Evolutionary conservation across 1,139 yeast species (phyloP).

Genomic region (Kurtzmaniella natalensis): DNA sequence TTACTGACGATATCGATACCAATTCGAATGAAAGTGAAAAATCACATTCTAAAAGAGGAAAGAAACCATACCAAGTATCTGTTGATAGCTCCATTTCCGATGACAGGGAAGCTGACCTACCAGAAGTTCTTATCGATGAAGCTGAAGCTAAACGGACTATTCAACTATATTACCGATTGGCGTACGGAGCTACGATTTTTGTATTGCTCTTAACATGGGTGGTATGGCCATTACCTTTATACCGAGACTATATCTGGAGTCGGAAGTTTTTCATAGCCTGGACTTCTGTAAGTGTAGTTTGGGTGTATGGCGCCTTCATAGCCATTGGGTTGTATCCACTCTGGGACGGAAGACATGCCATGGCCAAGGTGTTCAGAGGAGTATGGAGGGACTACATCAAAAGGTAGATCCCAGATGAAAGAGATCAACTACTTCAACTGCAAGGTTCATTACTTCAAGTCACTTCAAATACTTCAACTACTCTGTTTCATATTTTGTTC

Average conservation of each 20-base stretch:
- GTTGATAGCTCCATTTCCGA: neutral
- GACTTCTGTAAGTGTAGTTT: slow-evolving; percentile 33
- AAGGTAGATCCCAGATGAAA: too few relatives aligned
- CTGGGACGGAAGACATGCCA: slow-evolving; percentile 29
- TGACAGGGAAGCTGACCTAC: neutral
- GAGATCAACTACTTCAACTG: too few relatives aligned
- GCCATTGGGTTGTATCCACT: slow-evolving; percentile 36
- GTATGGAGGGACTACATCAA: slow-evolving; percentile 15
- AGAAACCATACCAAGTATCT: neutral
- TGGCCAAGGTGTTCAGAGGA: slow-evolving; percentile 19
- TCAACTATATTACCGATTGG: slow-evolving; percentile 15
- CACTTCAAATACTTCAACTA: too few relatives aligned
- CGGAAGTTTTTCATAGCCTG: slow-evolving; percentile 39
- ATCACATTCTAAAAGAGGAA: too few relatives aligned
- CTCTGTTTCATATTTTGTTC: too few relatives aligned
- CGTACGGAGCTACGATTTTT: slow-evolving; percentile 24
- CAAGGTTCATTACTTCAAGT: too few relatives aligned
- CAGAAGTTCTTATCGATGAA: neutral
- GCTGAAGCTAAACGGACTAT: neutral
- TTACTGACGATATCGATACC: neutral
- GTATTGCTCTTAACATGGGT: slow-evolving; percentile 33
- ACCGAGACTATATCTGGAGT: slow-evolving; percentile 39
- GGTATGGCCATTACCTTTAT: slow-evolving; percentile 45
- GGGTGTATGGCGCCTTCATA: slow-evolving; percentile 30
- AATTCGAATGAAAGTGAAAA: too few relatives aligned